Conservation (phyloP, 805 yeast species). For the Candida jianshihensis region DNA sequence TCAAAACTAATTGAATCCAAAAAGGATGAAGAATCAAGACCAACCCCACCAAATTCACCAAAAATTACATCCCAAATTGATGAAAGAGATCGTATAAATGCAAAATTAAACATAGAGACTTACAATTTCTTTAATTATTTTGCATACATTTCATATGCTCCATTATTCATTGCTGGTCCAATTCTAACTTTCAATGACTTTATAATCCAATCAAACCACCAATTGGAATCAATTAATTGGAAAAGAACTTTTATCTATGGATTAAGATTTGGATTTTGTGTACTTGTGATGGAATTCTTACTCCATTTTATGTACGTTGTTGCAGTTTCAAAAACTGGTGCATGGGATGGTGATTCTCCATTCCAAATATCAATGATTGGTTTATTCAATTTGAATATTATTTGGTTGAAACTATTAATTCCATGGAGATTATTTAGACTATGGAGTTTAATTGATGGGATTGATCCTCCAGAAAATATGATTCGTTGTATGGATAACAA, state of each 20-base stretch:
- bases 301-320: conserved; percentile 88
- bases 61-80: conserved; percentile 21
- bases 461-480: conserved; percentile 98
- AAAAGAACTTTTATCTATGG: conserved; percentile 56
- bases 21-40: conserved; percentile 19
- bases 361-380: conserved; percentile 95
- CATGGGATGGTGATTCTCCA: conserved; percentile 87
- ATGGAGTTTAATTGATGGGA: conserved; percentile 89
- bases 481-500: conserved; percentile 92
- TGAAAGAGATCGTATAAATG: conserved; percentile 60
- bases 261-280: conserved; percentile 60
- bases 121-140: conserved; percentile 62
- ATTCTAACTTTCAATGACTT: conserved; percentile 89
- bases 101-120: conserved; percentile 52
- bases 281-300: conserved; percentile 82
- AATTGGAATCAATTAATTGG: conserved; percentile 51
- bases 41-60: conserved; percentile 15
- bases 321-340: conserved; percentile 82
- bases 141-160: conserved; percentile 77
- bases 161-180: conserved; percentile 93
- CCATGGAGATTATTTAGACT: conserved; percentile 95
- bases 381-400: conserved; percentile 77
- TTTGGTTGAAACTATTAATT: conserved; percentile 86
- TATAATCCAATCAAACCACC: conserved; percentile 58
- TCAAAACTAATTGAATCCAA: conserved; percentile 12